These are phyloP conservation scores for Gonapodya prolifera DNA, from an alignment of 192 early-diverging fungal species.

Conservation along the genomic window DNA sequence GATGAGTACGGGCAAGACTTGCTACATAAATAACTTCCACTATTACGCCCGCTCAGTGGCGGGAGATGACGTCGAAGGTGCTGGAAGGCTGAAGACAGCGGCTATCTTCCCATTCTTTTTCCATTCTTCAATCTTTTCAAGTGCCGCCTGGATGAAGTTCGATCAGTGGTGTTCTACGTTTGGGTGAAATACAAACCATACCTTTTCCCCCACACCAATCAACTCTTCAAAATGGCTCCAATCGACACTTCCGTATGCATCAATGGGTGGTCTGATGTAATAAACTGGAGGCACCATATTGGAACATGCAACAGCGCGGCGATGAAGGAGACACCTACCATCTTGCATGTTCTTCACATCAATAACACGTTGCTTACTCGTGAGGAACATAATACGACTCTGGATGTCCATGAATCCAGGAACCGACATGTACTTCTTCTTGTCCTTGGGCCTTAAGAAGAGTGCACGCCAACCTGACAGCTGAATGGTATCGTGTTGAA, in stretches of 20 bases:
- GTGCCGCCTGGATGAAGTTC: not conserved
- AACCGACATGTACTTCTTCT: not conserved
- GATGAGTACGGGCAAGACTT: not conserved
- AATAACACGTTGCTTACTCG: not conserved
- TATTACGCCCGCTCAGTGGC: no score
- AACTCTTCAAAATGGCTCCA: not conserved
- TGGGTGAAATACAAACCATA: no score
- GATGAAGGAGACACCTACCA: no score
- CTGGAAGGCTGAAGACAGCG: not conserved
- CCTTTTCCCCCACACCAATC: not conserved
- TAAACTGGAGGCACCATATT: no score
- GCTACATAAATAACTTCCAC: no score
- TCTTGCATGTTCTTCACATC: not conserved
- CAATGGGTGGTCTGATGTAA: not conserved
- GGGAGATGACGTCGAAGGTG: no score
- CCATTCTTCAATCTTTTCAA: not conserved
- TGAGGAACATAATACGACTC: not conserved
- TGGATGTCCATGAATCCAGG: not conserved
- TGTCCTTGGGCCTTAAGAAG: not conserved
- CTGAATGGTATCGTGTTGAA: not conserved
- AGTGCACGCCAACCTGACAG: not conserved
- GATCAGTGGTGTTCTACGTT: no score
- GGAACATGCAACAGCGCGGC: no score
- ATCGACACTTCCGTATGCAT: not conserved
- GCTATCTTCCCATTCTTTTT: not conserved